Base-by-base conservation (phyloP, 2,329 filamentous ascomycete species). In the Trichoderma cornu-damae region DNA sequence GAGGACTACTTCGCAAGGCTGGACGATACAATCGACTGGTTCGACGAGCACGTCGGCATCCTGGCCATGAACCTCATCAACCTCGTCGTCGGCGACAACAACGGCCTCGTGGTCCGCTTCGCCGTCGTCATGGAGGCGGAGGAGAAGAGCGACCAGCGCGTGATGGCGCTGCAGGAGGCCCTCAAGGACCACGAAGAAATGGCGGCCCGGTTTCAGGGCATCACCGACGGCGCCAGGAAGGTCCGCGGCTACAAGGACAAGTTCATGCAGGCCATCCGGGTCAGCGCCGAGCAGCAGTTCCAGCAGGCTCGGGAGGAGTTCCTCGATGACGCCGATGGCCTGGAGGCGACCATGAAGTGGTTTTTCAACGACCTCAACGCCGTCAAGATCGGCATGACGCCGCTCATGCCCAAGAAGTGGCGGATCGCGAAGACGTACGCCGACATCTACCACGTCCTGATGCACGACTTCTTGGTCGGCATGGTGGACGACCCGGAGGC, bases 361-460 rank as follows among this genome's bases (percentile, higher is more conserved):
- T 99, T 86, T 73, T 99, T 97, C 77, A 96, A 97, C 75, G 93
- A 99, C 70, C 81, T 99, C 35, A 96, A 95, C 72, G 91, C 90
- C 3, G 93, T 96, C 68, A 91, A 93, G 72, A 81, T 95, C 61
- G 93, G 94, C 67, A 96, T 99, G 89, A 84, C 88, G 60, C 83
- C 84, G 26, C 79, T 99, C 53, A 92, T 96, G 84, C 94, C 95
- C 7, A 93, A 89, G 74, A 96, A 94, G 72, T 99, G 94, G 94
- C 92, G 88, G 69, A 96, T 99, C 47, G 88, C 92, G 75, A 86
- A 88, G 69, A 94, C 89, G 1, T 99, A 96, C 71, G 87, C 86
- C 59, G 83, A 88, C 66, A 92, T 96, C 61, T 99, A 99, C 70
- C 94, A 99, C 75, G 81, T 83, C 62, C 82, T 93, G 64, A 97